Evolutionary conservation across 805 yeast species (phyloP), one percentile per base, ranked within the genome.

Genomic region (Candida piceae): DNA sequence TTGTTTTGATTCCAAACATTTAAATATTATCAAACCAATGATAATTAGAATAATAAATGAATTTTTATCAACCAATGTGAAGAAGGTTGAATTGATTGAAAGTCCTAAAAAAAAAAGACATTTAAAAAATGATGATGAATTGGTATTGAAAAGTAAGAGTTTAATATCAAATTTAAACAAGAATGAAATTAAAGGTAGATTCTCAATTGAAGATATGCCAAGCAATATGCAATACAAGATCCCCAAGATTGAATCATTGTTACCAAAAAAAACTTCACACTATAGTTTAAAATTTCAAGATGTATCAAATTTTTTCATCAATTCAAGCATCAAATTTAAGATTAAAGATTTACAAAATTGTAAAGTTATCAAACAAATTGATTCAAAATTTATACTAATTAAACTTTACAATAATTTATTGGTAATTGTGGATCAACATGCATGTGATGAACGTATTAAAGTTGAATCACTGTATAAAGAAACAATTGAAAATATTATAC

Each of bases 381-480:
- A 78, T 31, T 50, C 58, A 4, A 83, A 80, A 51, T 84, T 84
- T 49, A 75, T 87, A 7, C 59, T 86, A 4, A 55, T 72, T 2
- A 63, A 56, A 17, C 15, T 47, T n/a, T n/a, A n/a, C n/a, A n/a
- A n/a, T n/a, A n/a, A n/a, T n/a, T n/a, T n/a, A n/a, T n/a, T n/a
- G n/a, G n/a, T 74, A 16, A 58, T 75, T 1, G 49, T 83, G 5
- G 96, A 87, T 52, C 96, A 86, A 50, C 96, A 87, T 63, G 95
- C 95, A 0, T 76, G 81, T 36, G 94, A 84, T 58, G 95, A 87
- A 52, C 58, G 96, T 37, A 65, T 84, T 0, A 64, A 66, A 31
- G 70, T 82, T 2, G 96, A 87, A 48, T 34, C 41, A 1, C 48
- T 70, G 10, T 58, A 75, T n/a, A 44, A 53, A 23, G 65, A 64